Base-by-base conservation (phyloP, 2,329 filamentous ascomycete genomes). In the Alternaria burnsii region DNA sequence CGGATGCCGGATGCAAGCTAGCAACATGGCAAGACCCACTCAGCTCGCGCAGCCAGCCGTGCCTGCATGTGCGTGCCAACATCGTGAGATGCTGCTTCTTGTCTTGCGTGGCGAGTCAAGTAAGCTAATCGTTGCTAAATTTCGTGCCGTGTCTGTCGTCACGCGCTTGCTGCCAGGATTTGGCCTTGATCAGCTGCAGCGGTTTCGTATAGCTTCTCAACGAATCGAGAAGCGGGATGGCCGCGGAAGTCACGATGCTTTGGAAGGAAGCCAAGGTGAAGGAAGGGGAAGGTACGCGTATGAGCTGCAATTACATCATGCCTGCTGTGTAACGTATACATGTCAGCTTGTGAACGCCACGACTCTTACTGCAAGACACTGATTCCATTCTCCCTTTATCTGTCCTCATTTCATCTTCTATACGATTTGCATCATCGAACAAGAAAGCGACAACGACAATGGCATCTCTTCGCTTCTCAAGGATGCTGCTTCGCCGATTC, bases 381-480 rank as follows among this genome's bases (percentile, higher is more conserved):
- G 11, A 16, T 4, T 8, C 44, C 34, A 7, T 24, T 41, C 32
- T 18, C 36, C 2, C 24, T 26, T 51, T 26, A 24, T 51, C 20
- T n/a, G 4, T 18, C 36, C 26, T 48, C 53, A 24, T 14, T 9
- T 26, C 26, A 34, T 30, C 22, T 20, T 28, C 11, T n/a, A n/a
- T 16, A 14, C 12, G 0, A 43, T 6, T 32, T 9, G 28, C 7
- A 1, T 3, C 14, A 16, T 11, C 8, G 0, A 42, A 50, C 2
- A 40, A 32, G 24, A 20, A 40, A 11, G 36, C 14, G 26, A 30
- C 11, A 11, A 6, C 24, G 16, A 54, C 5, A 28, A 69, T 67
- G 66, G 30, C 66, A 47, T 63, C 57, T n/a, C 34, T 69, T 1
- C 51, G 65, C 10, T 57, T 56, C 11, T 53, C 58, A n/a, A 59